Evolutionary conservation across 306 rosid genomes (phyloP).

Genomic region (Castanea crenata): DNA sequence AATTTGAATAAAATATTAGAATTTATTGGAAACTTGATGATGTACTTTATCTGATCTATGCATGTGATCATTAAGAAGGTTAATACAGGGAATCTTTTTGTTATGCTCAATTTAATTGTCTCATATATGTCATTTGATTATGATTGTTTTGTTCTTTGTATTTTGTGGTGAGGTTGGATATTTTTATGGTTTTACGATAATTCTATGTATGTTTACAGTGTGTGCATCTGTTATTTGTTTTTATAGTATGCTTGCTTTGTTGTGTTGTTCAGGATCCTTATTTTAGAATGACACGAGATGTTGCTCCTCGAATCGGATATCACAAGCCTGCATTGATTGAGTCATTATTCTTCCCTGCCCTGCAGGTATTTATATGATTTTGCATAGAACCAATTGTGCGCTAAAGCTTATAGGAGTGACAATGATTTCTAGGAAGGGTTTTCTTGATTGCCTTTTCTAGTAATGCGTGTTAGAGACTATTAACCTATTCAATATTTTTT

Average conservation of each 20-base stretch:
- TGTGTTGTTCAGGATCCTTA: slow-evolving; percentile 77
- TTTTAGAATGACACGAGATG: slow-evolving; percentile 96
- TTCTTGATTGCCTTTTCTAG: no score
- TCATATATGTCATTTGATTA: background rate
- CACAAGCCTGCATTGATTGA: slow-evolving; percentile 91
- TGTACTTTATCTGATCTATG: background rate
- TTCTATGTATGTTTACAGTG: background rate
- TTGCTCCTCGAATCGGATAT: slow-evolving; percentile 82
- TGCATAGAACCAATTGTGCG: background rate
- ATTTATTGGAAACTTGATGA: background rate
- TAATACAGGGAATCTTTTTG: background rate
- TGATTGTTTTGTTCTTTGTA: background rate
- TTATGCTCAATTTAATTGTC: background rate
- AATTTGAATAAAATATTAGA: background rate
- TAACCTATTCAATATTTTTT: no score
- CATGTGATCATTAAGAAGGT: background rate
- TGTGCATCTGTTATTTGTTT: background rate
- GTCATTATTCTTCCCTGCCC: slow-evolving; percentile 83
- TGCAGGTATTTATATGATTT: slow-evolving; percentile 62
- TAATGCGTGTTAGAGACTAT: no score
- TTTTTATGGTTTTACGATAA: background rate
- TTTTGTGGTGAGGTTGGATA: background rate
- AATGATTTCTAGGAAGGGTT: no score
- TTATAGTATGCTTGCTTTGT: slow-evolving; percentile 18
- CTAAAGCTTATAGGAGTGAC: background rate